phyloP scores from a whole-genome alignment of 371 early-diverging fungal species.

The Chytridium lagenaria region DNA sequence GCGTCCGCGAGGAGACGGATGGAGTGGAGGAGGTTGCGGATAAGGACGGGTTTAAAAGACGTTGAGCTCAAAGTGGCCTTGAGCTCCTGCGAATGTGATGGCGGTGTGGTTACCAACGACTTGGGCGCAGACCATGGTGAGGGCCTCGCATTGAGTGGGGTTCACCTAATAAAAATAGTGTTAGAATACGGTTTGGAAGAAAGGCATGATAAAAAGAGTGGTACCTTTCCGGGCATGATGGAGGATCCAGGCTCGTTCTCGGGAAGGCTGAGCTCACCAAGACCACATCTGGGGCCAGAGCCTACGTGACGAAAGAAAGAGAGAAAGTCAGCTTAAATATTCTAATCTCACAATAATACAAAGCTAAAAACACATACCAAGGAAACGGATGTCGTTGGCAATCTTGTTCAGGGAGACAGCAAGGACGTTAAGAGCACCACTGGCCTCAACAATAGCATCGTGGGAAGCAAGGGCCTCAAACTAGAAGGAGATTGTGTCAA shows the following conservation, averaged over 20 bases:
- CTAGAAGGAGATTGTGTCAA: constrained; percentile 39
- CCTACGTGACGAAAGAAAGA: constrained; percentile 44
- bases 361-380: constrained; percentile 44
- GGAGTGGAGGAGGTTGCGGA: constrained; percentile 91
- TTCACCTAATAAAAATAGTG: constrained; percentile 56
- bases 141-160: constrained; percentile 96
- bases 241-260: constrained; percentile 98
- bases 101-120: constrained; percentile 96
- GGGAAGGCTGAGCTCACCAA: constrained; percentile 91
- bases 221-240: constrained; percentile 96
- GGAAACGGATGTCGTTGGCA: constrained; percentile 93
- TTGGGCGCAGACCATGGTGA: constrained; percentile 98
- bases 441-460: constrained; percentile 93
- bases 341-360: constrained; percentile 7
- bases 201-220: not conserved
- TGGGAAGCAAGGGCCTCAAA: constrained; percentile 97
- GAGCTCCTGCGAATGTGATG: constrained; percentile 87
- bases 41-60: constrained; percentile 98
- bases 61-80: constrained; percentile 97
- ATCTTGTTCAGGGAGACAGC: constrained; percentile 97
- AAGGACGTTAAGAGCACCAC: constrained; percentile 89
- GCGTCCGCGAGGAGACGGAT: constrained; percentile 86
- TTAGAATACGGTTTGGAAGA: not conserved
- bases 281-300: constrained; percentile 95
- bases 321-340: not conserved